Base-by-base conservation (phyloP, 2,329 filamentous ascomycete genomes). In the Fusarium stilboides region DNA sequence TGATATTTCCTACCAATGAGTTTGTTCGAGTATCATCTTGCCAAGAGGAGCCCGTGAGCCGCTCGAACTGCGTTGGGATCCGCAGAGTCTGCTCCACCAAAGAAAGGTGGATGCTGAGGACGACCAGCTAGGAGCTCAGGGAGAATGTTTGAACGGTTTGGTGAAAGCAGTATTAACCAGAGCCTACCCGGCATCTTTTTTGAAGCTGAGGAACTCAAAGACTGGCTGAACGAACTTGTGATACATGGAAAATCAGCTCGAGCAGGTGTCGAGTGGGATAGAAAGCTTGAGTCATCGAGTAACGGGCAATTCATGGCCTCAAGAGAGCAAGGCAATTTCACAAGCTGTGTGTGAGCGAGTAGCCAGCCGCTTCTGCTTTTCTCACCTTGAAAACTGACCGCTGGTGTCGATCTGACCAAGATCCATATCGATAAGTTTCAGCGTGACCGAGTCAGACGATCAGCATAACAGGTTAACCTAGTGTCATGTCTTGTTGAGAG, bases 1-100 rank as follows among this genome's bases (percentile, higher is more conserved):
- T 46, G 40, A 57, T 44, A 50, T 59, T 71, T 49, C 19, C 57
- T 65, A 45, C 65, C 57, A 73, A 70, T 72, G n/a, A 55, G 19
- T 51, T 34, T 53, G 37, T 33, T 44, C 50, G 51, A 28, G 44
- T 53, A 54, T 57, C 58, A 62, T 73, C 34, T 50, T 56, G 57
- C 66, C 66, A 70, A 67, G 67, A 66, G 63, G 67, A 66, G 40
- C 28, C 17, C 12, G 26, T 24, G 50, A 59, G 34, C 37, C 53
- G 53, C 49, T 62, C 39, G 50, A 49, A 60, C 56, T 63, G 53
- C 52, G 51, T 67, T 47, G 55, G 44, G 67, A 53, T 46, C 68
- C 70, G 57, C 52, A 33, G 20, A 28, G 46, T 33, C 46, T 45
- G 39, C 44, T 54, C 51, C 52, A 53, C 49, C 10, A 20, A 20